A percentile compares a stretch with the other conserved stretches of the same genome.
Evolutionary conservation across 192 early-diverging fungal species (phyloP).

Genomic region (Podochytrium sp.): DNA sequence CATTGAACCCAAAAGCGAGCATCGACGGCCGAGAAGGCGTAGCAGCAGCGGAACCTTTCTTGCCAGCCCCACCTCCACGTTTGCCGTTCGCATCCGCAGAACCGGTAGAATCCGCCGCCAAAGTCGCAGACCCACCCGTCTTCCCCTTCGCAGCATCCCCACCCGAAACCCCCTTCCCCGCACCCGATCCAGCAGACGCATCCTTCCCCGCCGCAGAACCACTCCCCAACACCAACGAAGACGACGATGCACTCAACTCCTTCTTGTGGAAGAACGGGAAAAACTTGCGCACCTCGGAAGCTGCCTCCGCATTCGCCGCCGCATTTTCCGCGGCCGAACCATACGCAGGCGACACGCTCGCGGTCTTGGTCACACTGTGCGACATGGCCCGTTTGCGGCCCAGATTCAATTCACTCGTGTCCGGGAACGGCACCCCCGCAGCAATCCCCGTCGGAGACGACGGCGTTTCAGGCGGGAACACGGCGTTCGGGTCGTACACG

Average conservation of each 20-base stretch:
- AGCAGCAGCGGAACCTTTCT: too few relatives aligned
- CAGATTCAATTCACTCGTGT: neutral
- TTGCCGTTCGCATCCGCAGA: conserved; percentile 20
- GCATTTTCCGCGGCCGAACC: neutral
- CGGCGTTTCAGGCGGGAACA: neutral
- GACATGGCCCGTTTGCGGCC: conserved; percentile 14
- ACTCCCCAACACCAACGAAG: too few relatives aligned
- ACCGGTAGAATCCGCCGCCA: neutral
- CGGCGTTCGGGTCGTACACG: neutral
- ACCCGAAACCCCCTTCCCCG: conserved; percentile 21
- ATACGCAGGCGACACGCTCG: neutral
- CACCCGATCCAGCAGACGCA: conserved; percentile 14
- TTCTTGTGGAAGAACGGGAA: neutral
- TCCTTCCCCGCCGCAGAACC: conserved; percentile 14
- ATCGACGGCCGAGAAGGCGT: conserved; percentile 15
- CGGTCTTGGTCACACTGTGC: conserved; percentile 18
- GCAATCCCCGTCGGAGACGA: neutral
- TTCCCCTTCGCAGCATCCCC: conserved; percentile 27
- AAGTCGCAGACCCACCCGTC: conserved; percentile 6
- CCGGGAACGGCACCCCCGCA: neutral
- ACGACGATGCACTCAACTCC: too few relatives aligned
- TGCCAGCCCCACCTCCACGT: too few relatives aligned
- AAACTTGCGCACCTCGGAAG: conserved; percentile 1
- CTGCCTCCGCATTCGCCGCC: conserved; percentile 4
- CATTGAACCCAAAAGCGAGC: conserved; percentile 33